Evolutionary conservation across 306 rosid species (phyloP).

Genomic region (Fragaria vesca): DNA sequence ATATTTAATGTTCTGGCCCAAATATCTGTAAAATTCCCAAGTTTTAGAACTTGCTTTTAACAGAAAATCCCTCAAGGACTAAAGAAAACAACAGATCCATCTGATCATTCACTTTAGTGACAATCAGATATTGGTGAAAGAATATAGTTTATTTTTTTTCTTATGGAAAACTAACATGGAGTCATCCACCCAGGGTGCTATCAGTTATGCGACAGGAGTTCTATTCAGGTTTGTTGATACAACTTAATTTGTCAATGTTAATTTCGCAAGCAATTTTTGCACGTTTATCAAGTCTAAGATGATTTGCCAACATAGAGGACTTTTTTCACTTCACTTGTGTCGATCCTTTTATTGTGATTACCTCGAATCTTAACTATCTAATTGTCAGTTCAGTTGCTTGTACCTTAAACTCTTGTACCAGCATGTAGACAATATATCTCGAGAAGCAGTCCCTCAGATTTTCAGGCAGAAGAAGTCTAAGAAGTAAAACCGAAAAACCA

Average conservation of each 20-base stretch:
- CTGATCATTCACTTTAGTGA: background rate
- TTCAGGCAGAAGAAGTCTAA: constrained; percentile 71
- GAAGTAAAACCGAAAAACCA: constrained; percentile 41
- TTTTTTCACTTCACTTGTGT: constrained; percentile 2
- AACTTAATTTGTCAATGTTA: background rate
- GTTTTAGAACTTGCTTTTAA: background rate
- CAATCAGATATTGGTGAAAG: background rate
- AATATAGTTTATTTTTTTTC: background rate
- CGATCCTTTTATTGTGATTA: constrained; percentile 7
- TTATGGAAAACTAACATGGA: constrained; percentile 14
- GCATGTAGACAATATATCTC: constrained; percentile 71
- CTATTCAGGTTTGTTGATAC: constrained; percentile 61
- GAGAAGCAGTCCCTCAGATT: constrained; percentile 69
- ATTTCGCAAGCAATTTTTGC: background rate
- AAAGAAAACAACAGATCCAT: too few species aligned
- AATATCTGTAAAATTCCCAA: constrained; percentile 18
- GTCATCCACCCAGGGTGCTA: constrained; percentile 60
- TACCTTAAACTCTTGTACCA: constrained; percentile 85
- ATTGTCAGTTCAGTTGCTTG: constrained; percentile 64
- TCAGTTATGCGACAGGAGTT: constrained; percentile 75
- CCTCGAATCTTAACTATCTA: constrained; percentile 23
- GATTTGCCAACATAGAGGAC: background rate
- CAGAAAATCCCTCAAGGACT: background rate
- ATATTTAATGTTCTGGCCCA: background rate
- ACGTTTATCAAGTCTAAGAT: background rate